Evolutionary conservation across 2,329 filamentous ascomycete species (phyloP).

Genomic region (Arthrinium phaeospermum): DNA sequence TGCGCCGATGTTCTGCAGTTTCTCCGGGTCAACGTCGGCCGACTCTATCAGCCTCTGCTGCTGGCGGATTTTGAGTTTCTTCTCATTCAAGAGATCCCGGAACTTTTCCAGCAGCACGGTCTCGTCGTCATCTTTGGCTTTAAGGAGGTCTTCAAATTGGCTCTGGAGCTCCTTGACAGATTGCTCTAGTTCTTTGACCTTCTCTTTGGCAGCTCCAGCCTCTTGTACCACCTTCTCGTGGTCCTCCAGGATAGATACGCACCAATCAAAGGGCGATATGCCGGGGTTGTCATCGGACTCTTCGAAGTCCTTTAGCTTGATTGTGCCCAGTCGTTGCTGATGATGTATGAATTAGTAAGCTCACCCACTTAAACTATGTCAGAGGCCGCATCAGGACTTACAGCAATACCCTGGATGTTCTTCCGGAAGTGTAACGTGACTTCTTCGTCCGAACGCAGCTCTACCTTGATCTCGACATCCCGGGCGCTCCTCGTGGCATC

Average conservation of each 20-base stretch:
- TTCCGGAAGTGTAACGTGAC: slow-evolving; percentile 70
- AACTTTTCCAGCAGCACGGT: slow-evolving; percentile 72
- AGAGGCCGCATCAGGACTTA: slow-evolving; percentile 43
- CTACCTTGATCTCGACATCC: slow-evolving; percentile 65
- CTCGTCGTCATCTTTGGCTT: slow-evolving; percentile 71
- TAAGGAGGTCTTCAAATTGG: slow-evolving; percentile 70
- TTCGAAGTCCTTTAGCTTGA: slow-evolving; percentile 62
- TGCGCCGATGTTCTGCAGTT: slow-evolving; percentile 38
- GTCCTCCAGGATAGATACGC: slow-evolving; percentile 60
- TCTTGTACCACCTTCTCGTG: slow-evolving; percentile 51
- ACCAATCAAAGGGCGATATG: slow-evolving; percentile 75
- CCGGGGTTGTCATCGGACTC: slow-evolving; percentile 59
- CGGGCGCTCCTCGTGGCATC: slow-evolving; percentile 43
- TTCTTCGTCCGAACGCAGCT: slow-evolving; percentile 55
- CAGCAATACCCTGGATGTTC: slow-evolving; percentile 71
- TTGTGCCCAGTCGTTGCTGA: slow-evolving; percentile 72
- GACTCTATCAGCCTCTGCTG: slow-evolving; percentile 67
- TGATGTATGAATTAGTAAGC: slow-evolving; percentile 3
- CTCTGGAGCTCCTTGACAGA: slow-evolving; percentile 63
- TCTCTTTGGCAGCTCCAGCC: slow-evolving; percentile 48
- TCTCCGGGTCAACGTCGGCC: slow-evolving; percentile 48
- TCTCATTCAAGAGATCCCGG: slow-evolving; percentile 73
- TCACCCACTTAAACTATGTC: neutral
- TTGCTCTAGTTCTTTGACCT: slow-evolving; percentile 55
- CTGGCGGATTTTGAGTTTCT: slow-evolving; percentile 79